Evolutionary conservation across 805 yeast species (phyloP), one percentile per base, ranked within the genome.

Genomic region (Brettanomyces bruxellensis): DNA sequence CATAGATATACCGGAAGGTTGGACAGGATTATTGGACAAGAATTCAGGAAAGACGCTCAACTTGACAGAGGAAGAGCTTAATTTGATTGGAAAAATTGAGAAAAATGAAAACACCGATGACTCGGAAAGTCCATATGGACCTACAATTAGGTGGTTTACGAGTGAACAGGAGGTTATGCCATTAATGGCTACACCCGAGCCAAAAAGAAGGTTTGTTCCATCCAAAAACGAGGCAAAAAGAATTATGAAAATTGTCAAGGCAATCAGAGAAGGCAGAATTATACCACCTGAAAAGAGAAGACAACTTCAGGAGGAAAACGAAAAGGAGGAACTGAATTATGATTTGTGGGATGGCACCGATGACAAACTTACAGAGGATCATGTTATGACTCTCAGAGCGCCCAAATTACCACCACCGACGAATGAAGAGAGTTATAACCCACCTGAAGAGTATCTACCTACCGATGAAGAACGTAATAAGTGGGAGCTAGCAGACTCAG

Each of bases 391-490:
- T 52, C 71, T 91, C 56, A 79, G 96, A 61, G 99, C 99, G 13
- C 99, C 99, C 36, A 91, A 93, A 65, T 56, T 88, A 56, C 81
- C 96, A 13, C 98, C 97, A 34, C 99, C 99, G 48, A 87, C 97
- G 1, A 80, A 93, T 61, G 99, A 91, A 55, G 96, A 91, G 69
- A 81, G 93, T 57, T 93, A 93, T 66, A 93, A 93, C 61, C 99
- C 99, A 35, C 99, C 99, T 4, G 96, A 76, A 59, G 99, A 93
- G 70, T 93, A 93, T 59, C 68, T 93, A 54, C 68, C 87, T 50
- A 80, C 80, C 12, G 85, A 79, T 42, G 91, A 88, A 58, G 98
- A 91, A 62, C 70, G 68, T 53, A 72, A 80, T 54, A 70, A 75
- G 56, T 86, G 91, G 86, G 77, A 78, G 52, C 76, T 75, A 40